Percentiles rank a stretch among this genome's conserved stretches.
Conservation (phyloP, 495 filamentous ascomycete species). For the Aspergillus leporis region DNA sequence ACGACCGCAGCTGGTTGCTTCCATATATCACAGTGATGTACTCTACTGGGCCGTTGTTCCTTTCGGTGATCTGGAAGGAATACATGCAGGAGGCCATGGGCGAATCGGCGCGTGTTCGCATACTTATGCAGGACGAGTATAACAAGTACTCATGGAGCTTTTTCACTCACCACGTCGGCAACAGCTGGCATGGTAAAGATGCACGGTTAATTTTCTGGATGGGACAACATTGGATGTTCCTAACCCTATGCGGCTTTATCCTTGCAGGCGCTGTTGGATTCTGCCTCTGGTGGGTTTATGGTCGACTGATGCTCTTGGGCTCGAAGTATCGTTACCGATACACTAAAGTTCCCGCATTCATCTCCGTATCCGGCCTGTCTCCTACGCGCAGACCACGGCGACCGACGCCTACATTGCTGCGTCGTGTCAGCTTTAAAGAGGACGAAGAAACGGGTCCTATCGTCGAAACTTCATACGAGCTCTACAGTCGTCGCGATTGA, state of each 20-base stretch:
- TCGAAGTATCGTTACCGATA: slow-evolving; percentile 47
- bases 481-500: slow-evolving; percentile 42
- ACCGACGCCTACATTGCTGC: slow-evolving; percentile 40
- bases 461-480: slow-evolving; percentile 46
- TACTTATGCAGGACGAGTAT: slow-evolving; percentile 68
- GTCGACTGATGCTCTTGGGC: slow-evolving; percentile 47
- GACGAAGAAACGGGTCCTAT: slow-evolving; percentile 40
- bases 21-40: slow-evolving; percentile 92
- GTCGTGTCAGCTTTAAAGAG: slow-evolving; percentile 47
- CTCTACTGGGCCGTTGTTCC: slow-evolving; percentile 79
- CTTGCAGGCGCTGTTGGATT: slow-evolving; percentile 59
- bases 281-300: slow-evolving; percentile 57
- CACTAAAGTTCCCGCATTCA: slow-evolving; percentile 33
- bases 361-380: slow-evolving; percentile 33
- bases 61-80: slow-evolving; percentile 82
- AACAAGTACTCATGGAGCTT: slow-evolving; percentile 72
- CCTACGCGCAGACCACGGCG: slow-evolving; percentile 36
- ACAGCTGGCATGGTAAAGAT: slow-evolving; percentile 76
- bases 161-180: slow-evolving; percentile 73
- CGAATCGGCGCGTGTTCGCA: slow-evolving; percentile 48
- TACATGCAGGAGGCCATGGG: slow-evolving; percentile 54
- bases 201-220: slow-evolving; percentile 80
- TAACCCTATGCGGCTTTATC: slow-evolving; percentile 64
- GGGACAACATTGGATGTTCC: slow-evolving; percentile 71
- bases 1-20: slow-evolving; percentile 74